A percentile compares a stretch with the other conserved stretches of the same genome.
These are phyloP conservation scores for Cinchona pubescens DNA, from an alignment of 257 asterid genomes.

Conservation along the genomic window DNA sequence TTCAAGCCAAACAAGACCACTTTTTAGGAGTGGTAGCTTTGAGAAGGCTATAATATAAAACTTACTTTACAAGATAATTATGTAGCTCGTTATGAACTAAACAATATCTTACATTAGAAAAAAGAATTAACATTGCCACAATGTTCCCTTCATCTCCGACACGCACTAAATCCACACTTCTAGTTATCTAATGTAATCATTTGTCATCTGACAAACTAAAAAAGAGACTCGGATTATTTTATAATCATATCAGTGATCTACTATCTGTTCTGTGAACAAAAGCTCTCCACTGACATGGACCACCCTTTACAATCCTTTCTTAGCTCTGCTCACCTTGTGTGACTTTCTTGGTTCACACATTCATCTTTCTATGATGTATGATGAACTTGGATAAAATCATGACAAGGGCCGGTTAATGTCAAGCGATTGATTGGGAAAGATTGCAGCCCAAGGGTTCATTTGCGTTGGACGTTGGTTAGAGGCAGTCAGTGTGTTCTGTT, in stretches of 20 bases:
- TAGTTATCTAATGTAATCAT: conserved; percentile 14
- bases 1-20: background rate
- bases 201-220: conserved; percentile 14
- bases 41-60: background rate
- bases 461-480: conserved; percentile 38
- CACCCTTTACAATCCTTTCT: conserved; percentile 28
- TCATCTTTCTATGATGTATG: conserved; percentile 1
- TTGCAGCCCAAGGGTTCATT: conserved; percentile 55
- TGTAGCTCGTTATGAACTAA: background rate
- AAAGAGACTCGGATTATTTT: conserved; percentile 13
- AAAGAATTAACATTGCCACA: conserved; percentile 3
- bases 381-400: conserved; percentile 3
- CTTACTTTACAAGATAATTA: background rate
- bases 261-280: conserved; percentile 25
- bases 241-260: conserved; percentile 17
- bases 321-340: background rate
- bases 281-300: conserved; percentile 10
- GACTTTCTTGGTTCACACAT: background rate
- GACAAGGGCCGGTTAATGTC: conserved; percentile 33
- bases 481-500: conserved; percentile 9
- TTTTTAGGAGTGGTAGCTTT: background rate
- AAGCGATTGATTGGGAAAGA: conserved; percentile 37
- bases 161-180: conserved; percentile 26
- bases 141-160: conserved; percentile 33
- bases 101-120: conserved; percentile 17